Evolutionary conservation across 208 protist species (phyloP).

Genomic region (Balamuthia mandrillaris): DNA sequence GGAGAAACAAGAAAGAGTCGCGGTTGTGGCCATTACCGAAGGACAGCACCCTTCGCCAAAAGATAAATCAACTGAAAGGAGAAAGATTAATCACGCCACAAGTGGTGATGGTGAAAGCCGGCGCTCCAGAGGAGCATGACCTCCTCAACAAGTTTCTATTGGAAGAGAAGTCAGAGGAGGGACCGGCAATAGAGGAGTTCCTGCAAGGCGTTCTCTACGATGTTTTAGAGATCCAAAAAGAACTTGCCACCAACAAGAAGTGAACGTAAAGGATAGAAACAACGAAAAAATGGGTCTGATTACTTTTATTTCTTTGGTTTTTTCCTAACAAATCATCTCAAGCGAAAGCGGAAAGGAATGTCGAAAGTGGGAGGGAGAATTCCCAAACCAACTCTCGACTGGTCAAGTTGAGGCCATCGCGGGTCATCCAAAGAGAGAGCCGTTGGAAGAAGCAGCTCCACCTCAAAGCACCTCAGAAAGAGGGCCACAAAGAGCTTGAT

Average conservation of each 20-base stretch:
- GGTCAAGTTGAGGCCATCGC: background rate
- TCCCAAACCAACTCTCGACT: background rate
- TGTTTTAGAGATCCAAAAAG: too few relatives aligned
- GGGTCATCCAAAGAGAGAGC: background rate
- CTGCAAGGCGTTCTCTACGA: too few relatives aligned
- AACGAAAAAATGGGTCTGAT: too few relatives aligned
- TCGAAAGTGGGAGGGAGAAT: constrained; percentile 1
- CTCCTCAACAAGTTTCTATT: too few relatives aligned
- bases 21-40: background rate
- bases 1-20: background rate
- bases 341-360: constrained; percentile 12
- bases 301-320: too few relatives aligned
- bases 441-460: background rate
- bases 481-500: constrained; percentile 20
- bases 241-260: too few relatives aligned
- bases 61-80: background rate
- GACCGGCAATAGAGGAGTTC: too few relatives aligned
- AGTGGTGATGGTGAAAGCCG: constrained; percentile 8
- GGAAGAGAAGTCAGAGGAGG: too few relatives aligned
- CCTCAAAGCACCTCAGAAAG: constrained; percentile 18
- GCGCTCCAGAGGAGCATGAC: background rate
- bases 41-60: background rate
- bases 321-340: too few relatives aligned
- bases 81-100: background rate
- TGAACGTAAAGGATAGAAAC: too few relatives aligned